Base-by-base conservation (phyloP, 2,329 filamentous ascomycete species). In the Akanthomyces lecanii region DNA sequence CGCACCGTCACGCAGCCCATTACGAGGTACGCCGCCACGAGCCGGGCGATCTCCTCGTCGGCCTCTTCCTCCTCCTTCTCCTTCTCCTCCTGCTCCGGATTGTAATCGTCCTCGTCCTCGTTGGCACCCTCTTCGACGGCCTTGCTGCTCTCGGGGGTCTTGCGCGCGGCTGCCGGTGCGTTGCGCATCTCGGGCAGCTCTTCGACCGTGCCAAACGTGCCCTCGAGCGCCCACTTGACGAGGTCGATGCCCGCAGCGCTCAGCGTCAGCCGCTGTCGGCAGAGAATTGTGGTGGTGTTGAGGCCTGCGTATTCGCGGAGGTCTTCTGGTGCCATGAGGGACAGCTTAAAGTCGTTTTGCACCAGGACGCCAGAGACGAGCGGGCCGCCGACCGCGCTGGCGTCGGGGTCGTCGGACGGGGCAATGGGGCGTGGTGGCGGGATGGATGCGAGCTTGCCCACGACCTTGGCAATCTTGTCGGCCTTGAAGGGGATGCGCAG, bases 311-410 rank as follows among this genome's bases (percentile, higher is more conserved):
- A 99, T 76, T 99, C 95, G 65, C 92, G 88, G 40, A 99, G 81
- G 73, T 99, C 95, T 69, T 98, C 95, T 0, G 95, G 93, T 0
- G 93, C 93, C 94, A 99, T 98, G 40, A 99, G 82, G 0, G 91
- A 96, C 72, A 99, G 86, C 75, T 98, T 97, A 76, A 99, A 98
- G 74, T 97, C 95, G 73, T 96, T 98, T 69, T 98, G 94, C 8
- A 99, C 93, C 18, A 99, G 82, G 0, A 99, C 95, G 33, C 95
- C 95, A 0, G 89, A 90, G 69, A 99, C 85, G 50, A 98, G 81
- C 62, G 78, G 79, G 12, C 72, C 71, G 25, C 69, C 63, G 0
- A 73, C 73, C 30, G 71, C 73, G 51, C 72, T 73, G 36, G 75
- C 70, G 28, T 71, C 73, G 51, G 72, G 71, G 12, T 68, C 67